Conservation (phyloP, 371 early-diverging fungal species). For the Zopfochytrium polystomum region DNA sequence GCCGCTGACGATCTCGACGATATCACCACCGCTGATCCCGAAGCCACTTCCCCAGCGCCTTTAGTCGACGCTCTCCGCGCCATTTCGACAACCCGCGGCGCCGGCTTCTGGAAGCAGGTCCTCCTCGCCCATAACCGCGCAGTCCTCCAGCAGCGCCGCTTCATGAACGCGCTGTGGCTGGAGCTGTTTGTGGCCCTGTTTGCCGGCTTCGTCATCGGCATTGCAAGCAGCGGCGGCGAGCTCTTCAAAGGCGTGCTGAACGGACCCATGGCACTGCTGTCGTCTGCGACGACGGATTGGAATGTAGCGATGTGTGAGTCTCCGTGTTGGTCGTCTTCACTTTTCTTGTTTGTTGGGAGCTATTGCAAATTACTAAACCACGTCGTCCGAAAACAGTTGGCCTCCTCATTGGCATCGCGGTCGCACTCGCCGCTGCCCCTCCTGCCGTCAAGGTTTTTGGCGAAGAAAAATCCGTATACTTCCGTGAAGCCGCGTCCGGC, state of each 20-base stretch:
- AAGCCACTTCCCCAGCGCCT: too few relatives aligned
- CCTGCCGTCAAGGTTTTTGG: conserved; percentile 44
- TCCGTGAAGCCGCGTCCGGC: too few relatives aligned
- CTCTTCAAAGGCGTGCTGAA: conserved; percentile 21
- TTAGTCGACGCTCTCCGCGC: too few relatives aligned
- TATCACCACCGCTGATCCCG: too few relatives aligned
- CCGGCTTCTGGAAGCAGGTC: conserved; percentile 24
- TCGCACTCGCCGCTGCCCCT: conserved; percentile 37
- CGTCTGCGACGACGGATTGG: conserved; percentile 32
- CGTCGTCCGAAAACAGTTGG: too few relatives aligned
- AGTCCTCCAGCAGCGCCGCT: conserved; percentile 30
- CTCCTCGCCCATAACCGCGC: conserved; percentile 34
- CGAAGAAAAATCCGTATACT: too few relatives aligned
- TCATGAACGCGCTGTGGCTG: conserved; percentile 15
- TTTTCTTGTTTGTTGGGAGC: too few relatives aligned
- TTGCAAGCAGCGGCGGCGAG: conserved; percentile 23
- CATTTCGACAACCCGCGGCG: too few relatives aligned
- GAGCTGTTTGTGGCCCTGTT: conserved; percentile 27
- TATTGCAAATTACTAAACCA: too few relatives aligned
- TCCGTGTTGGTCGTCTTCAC: too few relatives aligned
- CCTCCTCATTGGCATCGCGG: conserved; percentile 39
- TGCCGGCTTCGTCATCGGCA: conserved; percentile 33
- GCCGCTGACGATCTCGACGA: too few relatives aligned
- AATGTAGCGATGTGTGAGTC: conserved; percentile 19
- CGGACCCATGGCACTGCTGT: conserved; percentile 24